Conservation (phyloP, 306 rosid genomes). For the Luffa acutangula region DNA sequence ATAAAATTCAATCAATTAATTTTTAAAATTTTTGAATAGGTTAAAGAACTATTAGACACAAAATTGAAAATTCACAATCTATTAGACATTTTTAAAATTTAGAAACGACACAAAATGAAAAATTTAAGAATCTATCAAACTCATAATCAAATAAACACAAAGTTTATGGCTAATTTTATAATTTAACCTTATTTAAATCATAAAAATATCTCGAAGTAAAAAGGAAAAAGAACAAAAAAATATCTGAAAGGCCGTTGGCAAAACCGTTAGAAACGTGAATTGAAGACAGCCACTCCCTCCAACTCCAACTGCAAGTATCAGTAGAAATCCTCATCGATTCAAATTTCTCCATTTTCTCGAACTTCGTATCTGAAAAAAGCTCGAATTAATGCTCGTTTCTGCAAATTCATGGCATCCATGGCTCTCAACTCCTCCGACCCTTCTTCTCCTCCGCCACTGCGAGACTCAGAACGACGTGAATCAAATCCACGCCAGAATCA, state of each 20-base stretch:
- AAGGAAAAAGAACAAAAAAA: not conserved
- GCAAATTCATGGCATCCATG: slow-evolving; percentile 46
- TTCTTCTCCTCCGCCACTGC: slow-evolving; percentile 40
- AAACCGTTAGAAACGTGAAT: not conserved
- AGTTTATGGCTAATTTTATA: too few relatives aligned
- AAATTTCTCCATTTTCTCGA: not conserved
- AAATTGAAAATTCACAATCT: too few relatives aligned
- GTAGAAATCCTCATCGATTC: not conserved
- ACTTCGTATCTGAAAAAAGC: not conserved
- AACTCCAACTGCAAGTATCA: not conserved
- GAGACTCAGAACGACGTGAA: slow-evolving; percentile 34
- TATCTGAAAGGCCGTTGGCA: not conserved
- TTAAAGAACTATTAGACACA: too few relatives aligned
- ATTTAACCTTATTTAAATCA: too few relatives aligned
- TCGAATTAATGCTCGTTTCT: slow-evolving; percentile 36
- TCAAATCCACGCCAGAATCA: slow-evolving; percentile 48
- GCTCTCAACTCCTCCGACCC: slow-evolving; percentile 34
- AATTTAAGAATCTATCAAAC: too few relatives aligned
- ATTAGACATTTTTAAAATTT: too few relatives aligned
- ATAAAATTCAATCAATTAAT: too few relatives aligned
- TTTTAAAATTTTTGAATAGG: too few relatives aligned
- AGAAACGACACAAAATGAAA: too few relatives aligned
- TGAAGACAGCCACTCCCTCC: not conserved
- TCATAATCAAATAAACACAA: too few relatives aligned
- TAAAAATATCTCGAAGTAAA: too few relatives aligned